Evolutionary conservation across 2,329 filamentous ascomycete genomes (phyloP).

Genomic region (Fusarium temperatum): DNA sequence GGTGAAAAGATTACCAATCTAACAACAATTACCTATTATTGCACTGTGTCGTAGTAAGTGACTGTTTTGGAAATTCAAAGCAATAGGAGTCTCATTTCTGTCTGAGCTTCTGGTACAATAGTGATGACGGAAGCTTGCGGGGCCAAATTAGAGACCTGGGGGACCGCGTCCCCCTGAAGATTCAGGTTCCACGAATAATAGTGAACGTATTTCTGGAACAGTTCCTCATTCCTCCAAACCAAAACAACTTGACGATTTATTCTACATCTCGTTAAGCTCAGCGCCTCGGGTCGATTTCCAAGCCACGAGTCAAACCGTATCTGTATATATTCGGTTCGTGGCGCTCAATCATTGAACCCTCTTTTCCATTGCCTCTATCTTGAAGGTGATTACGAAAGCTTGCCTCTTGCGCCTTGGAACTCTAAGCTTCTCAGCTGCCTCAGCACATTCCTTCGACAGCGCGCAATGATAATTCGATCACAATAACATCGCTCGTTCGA

Average conservation of each 20-base stretch:
- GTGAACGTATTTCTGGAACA: slow-evolving; percentile 22
- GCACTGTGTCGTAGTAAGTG: not conserved
- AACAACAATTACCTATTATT: not conserved
- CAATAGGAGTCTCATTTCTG: slow-evolving; percentile 18
- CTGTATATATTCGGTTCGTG: not conserved
- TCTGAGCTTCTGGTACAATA: not conserved
- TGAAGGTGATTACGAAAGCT: slow-evolving; percentile 26
- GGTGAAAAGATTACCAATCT: slow-evolving; percentile 8
- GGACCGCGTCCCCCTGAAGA: slow-evolving; percentile 31
- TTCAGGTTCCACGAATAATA: slow-evolving; percentile 26
- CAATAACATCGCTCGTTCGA: slow-evolving; percentile 13
- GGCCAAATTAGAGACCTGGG: slow-evolving; percentile 33
- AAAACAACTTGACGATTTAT: slow-evolving; percentile 22
- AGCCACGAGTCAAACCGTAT: not conserved
- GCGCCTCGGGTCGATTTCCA: not conserved
- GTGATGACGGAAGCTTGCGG: slow-evolving; percentile 37
- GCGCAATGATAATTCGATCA: slow-evolving; percentile 34
- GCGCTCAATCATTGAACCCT: not conserved
- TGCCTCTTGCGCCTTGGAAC: slow-evolving; percentile 19
- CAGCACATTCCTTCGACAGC: slow-evolving; percentile 10
- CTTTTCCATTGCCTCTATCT: slow-evolving; percentile 21
- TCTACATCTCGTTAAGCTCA: not conserved
- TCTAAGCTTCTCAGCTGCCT: slow-evolving; percentile 17
- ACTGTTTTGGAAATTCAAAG: not conserved
- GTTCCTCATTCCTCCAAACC: slow-evolving; percentile 20